phyloP scores from a whole-genome alignment of 805 yeast species.

The Saccharomycopsis capsularis region DNA sequence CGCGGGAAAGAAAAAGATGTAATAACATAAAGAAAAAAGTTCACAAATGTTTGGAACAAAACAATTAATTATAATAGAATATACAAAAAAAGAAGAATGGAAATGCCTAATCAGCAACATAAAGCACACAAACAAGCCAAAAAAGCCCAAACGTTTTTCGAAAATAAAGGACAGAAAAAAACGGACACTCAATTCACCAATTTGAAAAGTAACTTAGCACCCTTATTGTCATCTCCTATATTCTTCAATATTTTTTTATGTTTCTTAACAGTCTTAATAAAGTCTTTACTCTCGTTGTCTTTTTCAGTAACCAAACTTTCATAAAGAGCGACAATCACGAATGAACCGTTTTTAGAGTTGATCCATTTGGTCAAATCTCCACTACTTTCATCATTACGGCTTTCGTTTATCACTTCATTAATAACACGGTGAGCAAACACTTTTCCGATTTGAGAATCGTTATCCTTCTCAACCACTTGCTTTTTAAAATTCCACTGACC shows the following conservation, averaged over 20 bases:
- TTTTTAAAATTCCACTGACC: conserved; percentile 73
- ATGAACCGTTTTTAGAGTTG: conserved; percentile 60
- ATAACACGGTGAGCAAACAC: conserved; percentile 43
- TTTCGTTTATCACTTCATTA: conserved; percentile 30
- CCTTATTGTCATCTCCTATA: conserved; percentile 51
- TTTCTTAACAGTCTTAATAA: conserved; percentile 48
- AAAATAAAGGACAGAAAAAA: not conserved
- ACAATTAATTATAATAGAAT: too few species aligned
- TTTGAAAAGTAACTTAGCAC: conserved; percentile 47
- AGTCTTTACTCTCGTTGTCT: conserved; percentile 37
- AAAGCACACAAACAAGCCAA: too few species aligned
- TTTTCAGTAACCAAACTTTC: conserved; percentile 51
- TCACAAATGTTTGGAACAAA: too few species aligned
- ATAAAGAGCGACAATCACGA: conserved; percentile 71
- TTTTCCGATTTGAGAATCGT: conserved; percentile 44
- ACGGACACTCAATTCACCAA: conserved; percentile 24
- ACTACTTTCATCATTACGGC: conserved; percentile 46
- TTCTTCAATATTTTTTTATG: conserved; percentile 38
- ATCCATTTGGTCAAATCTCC: conserved; percentile 65
- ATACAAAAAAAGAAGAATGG: too few species aligned
- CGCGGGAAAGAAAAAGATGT: too few species aligned
- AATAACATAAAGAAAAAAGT: too few species aligned
- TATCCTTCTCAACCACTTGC: conserved; percentile 41
- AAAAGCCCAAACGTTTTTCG: too few species aligned
- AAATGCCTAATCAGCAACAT: too few species aligned